Evolutionary conservation across 2,329 filamentous ascomycete species (phyloP), one percentile per base, ranked within the genome.

Genomic region (Metarhizium brunneum): DNA sequence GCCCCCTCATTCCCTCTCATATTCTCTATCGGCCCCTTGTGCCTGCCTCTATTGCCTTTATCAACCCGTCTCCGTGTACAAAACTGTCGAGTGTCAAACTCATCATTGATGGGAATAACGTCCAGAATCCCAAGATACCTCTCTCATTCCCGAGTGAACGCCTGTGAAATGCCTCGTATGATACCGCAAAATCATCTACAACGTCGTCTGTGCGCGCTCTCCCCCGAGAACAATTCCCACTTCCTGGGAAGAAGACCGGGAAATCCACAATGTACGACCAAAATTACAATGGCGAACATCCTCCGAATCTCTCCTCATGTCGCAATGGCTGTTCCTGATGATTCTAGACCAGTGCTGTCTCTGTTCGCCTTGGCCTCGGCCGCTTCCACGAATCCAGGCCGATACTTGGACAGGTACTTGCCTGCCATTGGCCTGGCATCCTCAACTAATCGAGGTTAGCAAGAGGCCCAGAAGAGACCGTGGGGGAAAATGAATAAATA

Each of bases 341-440:
- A 40, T 16, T 60, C 53, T 36, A 64, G 54, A 18, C 57, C 58
- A 6, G 61, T 40, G 14, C 55, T 58, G 8, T 62, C 62, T 36
- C 60, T 62, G 16, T 64, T 57, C 25, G 62, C 57, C 30, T 65
- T 62, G 38, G 58, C 63, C 40, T 61, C 64, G 40, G 64, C 67
- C 40, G 65, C 62, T 55, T 73, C 70, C 36, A 73, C 48, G 53
- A 83, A 84, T 6, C 68, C 73, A 3, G 82, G 82, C 16, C 83
- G 76, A 72, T 79, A 86, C 66, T 82, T 84, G 38, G 75, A 72
- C 29, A 87, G 72, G 59, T 84, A 85, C 61, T 85, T 86, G 3
- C 73, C 77, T 4, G 83, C 83, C 69, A 85, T 77, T 0, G 83
- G 76, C 56, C 82, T 76, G 7, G 83, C 79, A 62, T 86, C 83